Evolutionary conservation across 2,329 filamentous ascomycete species (phyloP), one percentile per base, ranked within the genome.

Genomic region (Thielaviopsis populi): DNA sequence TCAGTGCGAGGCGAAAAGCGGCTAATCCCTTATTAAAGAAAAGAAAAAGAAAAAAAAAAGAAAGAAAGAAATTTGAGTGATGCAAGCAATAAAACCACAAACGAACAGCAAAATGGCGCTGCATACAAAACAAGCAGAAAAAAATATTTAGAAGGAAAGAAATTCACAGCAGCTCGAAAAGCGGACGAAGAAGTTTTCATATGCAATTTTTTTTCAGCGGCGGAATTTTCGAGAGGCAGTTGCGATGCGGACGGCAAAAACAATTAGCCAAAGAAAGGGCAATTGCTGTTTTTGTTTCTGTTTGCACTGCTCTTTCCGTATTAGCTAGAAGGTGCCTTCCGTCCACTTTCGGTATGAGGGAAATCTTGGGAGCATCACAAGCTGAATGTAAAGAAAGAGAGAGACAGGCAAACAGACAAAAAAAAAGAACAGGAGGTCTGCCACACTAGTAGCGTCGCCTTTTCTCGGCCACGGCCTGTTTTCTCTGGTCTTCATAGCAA

Each of bases 1-100:
- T 61, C 59, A 61, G 59, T 56, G 53, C 53, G 53, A 56, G 27
- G 53, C 53, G 24, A 56, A 56, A 56, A 56, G 53, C 53, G 53
- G 53, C 30, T 56, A 56, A 56, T 56, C 53, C 27, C 53, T 56
- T 56, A 37, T 17, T 33, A 56, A 33, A 37, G 19, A 61, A 61
- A 27, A 46, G 17, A 46, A 8, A 43, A 42, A 61, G 19, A 27
- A 46, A 43, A 22, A 61, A n/a, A 61, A 7, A 22, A 33, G 37
- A n/a, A 33, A 42, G 24, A 59, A 59, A 7, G 10, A 24, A 8
- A 37, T 1, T 5, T 37, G 5, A 37, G 33, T 8, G 33, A 37
- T 37, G 33, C 33, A 37, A 37, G 10, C 33, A 37, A 37, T 7
- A 8, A 37, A 37, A 37, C n/a, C n/a, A n/a, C 33, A 8, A 37